Evolutionary conservation across 192 early-diverging fungal species (phyloP), one percentile per base, ranked within the genome.

Genomic region (Coemansia sp.): DNA sequence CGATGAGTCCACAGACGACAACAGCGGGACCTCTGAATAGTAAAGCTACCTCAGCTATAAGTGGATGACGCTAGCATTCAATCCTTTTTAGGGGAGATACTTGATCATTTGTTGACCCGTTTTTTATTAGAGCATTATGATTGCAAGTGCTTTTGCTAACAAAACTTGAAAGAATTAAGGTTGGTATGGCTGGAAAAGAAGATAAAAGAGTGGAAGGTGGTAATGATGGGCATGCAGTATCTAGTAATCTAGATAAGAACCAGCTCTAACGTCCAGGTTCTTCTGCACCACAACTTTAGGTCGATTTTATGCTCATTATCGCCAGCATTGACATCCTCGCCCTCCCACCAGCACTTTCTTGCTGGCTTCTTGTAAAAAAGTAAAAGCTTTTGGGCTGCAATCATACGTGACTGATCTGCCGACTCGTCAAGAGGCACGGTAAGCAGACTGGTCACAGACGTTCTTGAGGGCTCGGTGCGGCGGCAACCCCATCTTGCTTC

Each of bases 341-440:
- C 88, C 78, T 93, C 90, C 90, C 91, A 93, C 90, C 90, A 93
- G 72, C 90, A 92, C 76, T 92, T 92, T 69, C 90, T 87, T 67
- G 92, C 92, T 15, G 92, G 90, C 69, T 92, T 93, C 80, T 89
- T 90, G 87, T 88, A 93, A 61, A 93, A 92, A 32, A 91, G 69
- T 12, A 92, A 65, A 36, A 93, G 73, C 67, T 90, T 91, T 71
- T 93, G 90, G 11, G 88, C 90, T 12, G 90, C 89, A 11, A 88
- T 87, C 81, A 88, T 86, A 58, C 89, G 88, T 58, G 87, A 84
- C 59, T 85, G 84, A 64, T 86, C 84, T 55, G 86, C 85, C 5
- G 89, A 88, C 42, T 88, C 89, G 73, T 90, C 88, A 12, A 93
- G 74, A 56, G 87, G 88, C 39, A 92, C 88, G 18, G 90, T 71